Evolutionary conservation across 345 rosid genomes (phyloP).

Genomic region (Camelina sativa): DNA sequence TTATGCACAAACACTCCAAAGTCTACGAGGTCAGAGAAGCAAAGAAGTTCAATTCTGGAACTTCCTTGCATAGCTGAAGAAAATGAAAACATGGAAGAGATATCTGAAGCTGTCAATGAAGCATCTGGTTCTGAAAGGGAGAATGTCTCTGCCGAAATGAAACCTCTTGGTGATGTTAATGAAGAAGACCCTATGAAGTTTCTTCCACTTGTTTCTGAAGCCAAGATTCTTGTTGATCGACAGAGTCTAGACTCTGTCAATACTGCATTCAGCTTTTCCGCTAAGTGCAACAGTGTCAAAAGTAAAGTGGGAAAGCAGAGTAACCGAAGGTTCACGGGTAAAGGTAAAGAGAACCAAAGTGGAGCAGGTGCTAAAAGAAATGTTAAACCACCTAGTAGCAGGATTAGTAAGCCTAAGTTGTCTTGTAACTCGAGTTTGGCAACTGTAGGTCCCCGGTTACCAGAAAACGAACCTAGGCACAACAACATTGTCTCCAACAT

Average conservation of each 20-base stretch:
- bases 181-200: constrained; percentile 48
- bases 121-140: constrained; percentile 40
- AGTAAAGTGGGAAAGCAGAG: constrained; percentile 51
- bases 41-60: constrained; percentile 65
- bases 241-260: constrained; percentile 68
- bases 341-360: constrained; percentile 54
- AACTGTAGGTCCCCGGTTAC: constrained; percentile 50
- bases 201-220: constrained; percentile 55
- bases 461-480: constrained; percentile 55
- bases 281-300: constrained; percentile 52
- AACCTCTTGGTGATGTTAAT: constrained; percentile 62
- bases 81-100: constrained; percentile 60
- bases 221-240: constrained; percentile 55
- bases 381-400: constrained; percentile 51
- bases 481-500: constrained; percentile 80
- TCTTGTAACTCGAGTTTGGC: constrained; percentile 56
- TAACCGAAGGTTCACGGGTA: constrained; percentile 53
- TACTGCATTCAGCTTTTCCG: constrained; percentile 56
- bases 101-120: constrained; percentile 49
- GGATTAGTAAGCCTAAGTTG: constrained; percentile 63
- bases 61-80: constrained; percentile 87
- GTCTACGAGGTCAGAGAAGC: constrained; percentile 67
- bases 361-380: constrained; percentile 49
- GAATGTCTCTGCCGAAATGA: constrained; percentile 52
- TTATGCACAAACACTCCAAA: constrained; percentile 54